Conservation (phyloP, 306 rosid genomes). For the Ziziphus jujuba region DNA sequence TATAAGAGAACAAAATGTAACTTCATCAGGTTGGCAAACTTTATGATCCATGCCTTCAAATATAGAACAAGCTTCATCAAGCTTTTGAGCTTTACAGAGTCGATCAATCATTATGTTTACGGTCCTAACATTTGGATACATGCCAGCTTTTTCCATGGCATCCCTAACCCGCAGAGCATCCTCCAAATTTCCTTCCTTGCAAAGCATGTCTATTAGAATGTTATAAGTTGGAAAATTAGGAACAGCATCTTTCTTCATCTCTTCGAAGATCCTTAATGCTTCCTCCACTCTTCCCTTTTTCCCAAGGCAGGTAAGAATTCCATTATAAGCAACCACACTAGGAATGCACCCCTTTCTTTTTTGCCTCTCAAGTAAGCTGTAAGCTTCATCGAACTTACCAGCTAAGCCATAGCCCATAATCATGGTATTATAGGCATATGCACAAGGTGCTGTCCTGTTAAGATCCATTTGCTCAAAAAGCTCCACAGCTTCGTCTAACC, state of each 20-base stretch:
- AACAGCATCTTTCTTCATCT: conserved; percentile 84
- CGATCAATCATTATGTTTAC: conserved; percentile 89
- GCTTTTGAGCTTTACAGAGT: conserved; percentile 77
- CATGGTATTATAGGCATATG: conserved; percentile 96
- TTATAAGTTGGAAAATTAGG: conserved; percentile 86
- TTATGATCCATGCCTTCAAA: conserved; percentile 78
- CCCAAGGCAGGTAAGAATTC: conserved; percentile 81
- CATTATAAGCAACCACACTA: conserved; percentile 75
- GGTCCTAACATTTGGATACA: conserved; percentile 85
- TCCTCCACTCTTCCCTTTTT: conserved; percentile 70
- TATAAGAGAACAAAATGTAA: conserved; percentile 86
- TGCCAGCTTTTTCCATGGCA: conserved; percentile 79
- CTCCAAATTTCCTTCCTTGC: conserved; percentile 69
- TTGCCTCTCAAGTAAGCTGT: conserved; percentile 87
- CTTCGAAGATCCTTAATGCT: conserved; percentile 62
- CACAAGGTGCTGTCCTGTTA: conserved; percentile 79
- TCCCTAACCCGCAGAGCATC: conserved; percentile 58
- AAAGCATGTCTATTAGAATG: conserved; percentile 82
- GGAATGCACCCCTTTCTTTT: conserved; percentile 87
- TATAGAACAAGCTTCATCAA: conserved; percentile 86
- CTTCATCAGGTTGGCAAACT: conserved; percentile 62
- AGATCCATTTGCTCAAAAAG: conserved; percentile 79
- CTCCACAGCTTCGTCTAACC: conserved; percentile 71
- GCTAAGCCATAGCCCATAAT: conserved; percentile 94
- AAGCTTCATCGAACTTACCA: conserved; percentile 85